Base-by-base conservation (phyloP, 768 basidiomycete species). In the Termitomyces eurrhizus region DNA sequence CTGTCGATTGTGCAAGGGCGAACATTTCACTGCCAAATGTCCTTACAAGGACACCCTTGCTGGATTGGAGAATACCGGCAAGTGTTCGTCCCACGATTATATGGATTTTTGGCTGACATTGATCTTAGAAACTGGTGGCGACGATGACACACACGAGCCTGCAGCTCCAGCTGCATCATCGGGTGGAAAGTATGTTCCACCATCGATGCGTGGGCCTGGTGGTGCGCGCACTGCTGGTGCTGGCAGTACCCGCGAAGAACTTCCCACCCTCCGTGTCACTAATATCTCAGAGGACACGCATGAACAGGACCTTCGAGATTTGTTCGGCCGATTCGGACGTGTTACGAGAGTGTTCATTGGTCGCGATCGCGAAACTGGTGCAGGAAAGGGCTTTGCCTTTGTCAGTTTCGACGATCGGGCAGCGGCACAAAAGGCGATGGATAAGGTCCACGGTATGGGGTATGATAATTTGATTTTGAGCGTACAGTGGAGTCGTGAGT, bases 21-120 rank as follows among this genome's bases (percentile, higher is more conserved):
- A 90, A 64, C 97, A 98, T 78, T 98, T 95, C 75, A 99, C 97
- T 14, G 91, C 95, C 64, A 95, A 95, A 74, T 98, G 97, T 82
- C 97, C 97, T 7, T 95, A 95, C 83, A 97, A 95, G 76, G 95
- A 98, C 68, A 90, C 91, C 9, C 83, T 99, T 14, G 88, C 87
- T 11, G 90, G 85, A 4, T 78, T 94, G 52, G 91, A 87, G 55
- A 79, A 78, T 13, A 75, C 77, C 5, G 87, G 87, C 82, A 67
- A 56, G 78, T 72, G 37, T 45, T 32, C 12, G n/a, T 46, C 29
- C 49, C 59, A 32, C 26, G 0, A 36, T 3, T 18, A 41, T 44
- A 7, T 21, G 16, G 36, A 41, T 14, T 16, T 39, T n/a, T 33
- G 8, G 24, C 24, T 48, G 11, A 57, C 36, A 46, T 33, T 13